phyloP scores from a whole-genome alignment of 208 protist genomes.

The Leishmania turanica region DNA sequence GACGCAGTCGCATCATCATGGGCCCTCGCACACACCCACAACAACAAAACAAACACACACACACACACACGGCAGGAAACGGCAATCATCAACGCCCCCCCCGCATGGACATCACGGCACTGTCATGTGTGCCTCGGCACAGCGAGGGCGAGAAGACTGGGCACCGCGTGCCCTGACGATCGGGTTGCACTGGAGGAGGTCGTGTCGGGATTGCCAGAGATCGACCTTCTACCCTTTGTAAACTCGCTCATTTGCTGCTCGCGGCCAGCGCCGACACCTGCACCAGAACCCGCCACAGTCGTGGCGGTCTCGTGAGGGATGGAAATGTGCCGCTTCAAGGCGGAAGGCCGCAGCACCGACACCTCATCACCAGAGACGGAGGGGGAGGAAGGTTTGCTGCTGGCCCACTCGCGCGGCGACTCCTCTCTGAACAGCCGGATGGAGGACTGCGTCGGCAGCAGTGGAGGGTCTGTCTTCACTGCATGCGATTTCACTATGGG shows the following conservation, averaged over 20 bases:
- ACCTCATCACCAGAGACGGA: not conserved
- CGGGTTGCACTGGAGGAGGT: not conserved
- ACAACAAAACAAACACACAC: not conserved
- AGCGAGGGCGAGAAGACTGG: not conserved
- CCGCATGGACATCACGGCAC: not conserved
- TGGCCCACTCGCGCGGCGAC: not conserved
- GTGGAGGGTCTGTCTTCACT: not conserved
- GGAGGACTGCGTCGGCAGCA: not conserved
- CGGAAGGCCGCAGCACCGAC: slow-evolving; percentile 8
- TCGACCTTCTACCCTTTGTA: not conserved
- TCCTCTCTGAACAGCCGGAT: not conserved
- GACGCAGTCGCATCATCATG: not conserved
- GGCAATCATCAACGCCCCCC: not conserved
- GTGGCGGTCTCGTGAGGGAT: not conserved
- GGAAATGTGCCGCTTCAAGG: not conserved
- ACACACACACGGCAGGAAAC: not conserved
- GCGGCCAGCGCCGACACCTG: not conserved
- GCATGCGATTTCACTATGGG: not conserved
- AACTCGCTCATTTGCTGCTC: not conserved
- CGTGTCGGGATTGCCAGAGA: not conserved
- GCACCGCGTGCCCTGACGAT: not conserved
- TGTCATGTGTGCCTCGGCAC: not conserved
- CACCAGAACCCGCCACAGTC: not conserved
- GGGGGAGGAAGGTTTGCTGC: not conserved
- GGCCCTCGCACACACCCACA: not conserved